Evolutionary conservation across 345 rosid species (phyloP).

Genomic region (Stellera chamaejasme): DNA sequence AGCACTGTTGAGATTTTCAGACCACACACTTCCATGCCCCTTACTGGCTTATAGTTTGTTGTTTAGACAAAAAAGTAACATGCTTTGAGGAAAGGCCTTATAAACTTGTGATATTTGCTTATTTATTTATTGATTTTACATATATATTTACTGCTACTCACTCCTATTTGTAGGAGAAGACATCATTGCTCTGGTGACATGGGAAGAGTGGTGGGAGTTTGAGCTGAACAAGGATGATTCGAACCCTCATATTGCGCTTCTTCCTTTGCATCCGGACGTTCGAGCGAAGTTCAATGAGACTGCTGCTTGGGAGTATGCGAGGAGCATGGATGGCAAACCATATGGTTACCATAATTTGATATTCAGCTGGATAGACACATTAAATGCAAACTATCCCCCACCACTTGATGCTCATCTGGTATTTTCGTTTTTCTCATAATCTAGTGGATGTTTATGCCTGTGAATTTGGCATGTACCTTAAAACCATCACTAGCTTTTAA

Average conservation of each 20-base stretch:
- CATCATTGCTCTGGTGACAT: constrained; percentile 66
- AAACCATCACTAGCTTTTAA: constrained; percentile 1
- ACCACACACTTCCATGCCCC: background rate
- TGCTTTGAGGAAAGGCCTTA: background rate
- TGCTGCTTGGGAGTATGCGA: constrained; percentile 96
- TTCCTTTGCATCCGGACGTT: constrained; percentile 82
- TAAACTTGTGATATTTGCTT: background rate
- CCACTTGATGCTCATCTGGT: constrained; percentile 96
- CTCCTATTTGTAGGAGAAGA: constrained; percentile 58
- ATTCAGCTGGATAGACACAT: constrained; percentile 98
- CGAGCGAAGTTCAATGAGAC: constrained; percentile 88
- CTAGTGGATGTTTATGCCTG: background rate
- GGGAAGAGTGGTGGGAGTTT: constrained; percentile 99
- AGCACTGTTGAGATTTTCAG: too few species aligned
- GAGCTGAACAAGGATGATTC: constrained; percentile 86
- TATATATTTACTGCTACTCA: background rate
- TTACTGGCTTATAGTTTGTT: background rate
- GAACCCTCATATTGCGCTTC: constrained; percentile 86
- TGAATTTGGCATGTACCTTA: background rate
- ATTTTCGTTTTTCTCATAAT: constrained; percentile 3
- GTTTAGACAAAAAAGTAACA: background rate
- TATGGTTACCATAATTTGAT: constrained; percentile 98
- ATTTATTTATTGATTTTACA: background rate
- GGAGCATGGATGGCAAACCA: constrained; percentile 78
- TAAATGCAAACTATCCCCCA: constrained; percentile 80